Evolutionary conservation across 306 rosid genomes (phyloP), one percentile per base, ranked within the genome.

Genomic region (Rosa multiflora): DNA sequence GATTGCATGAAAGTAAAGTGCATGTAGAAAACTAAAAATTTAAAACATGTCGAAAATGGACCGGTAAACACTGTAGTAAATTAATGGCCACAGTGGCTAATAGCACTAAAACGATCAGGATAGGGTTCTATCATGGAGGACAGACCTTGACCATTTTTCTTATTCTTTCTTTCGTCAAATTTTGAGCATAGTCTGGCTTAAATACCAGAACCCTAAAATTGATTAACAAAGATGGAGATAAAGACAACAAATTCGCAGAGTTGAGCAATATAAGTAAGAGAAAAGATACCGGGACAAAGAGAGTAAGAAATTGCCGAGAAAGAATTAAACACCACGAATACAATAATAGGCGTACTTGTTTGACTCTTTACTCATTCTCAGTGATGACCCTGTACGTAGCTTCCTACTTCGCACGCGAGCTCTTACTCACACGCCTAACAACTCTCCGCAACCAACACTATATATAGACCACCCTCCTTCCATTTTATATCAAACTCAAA

Each of bases 291-390:
- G 43, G 67, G 67, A 61, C 37, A 61, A 29, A 62, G 68, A 63
- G 69, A 32, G 69, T 14, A 29, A 64, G 69, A 35, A 13, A 64
- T 1, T 14, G 69, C 69, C 0, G 39, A 35, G 69, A 64, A 62
- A 14, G 55, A 15, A 32, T 32, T 32, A 32, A 51, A 63, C 43
- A 13, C 4, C 44, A 6, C 44, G 35, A 64, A 35, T 64, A 63
- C 44, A 44, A 61, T 6, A 20, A 44, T 62, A 29, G 78, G 78
- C 44, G 78, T 44, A 26, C 47, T 75, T 8, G 46, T 61, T 75
- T 75, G 78, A 75, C 78, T 61, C 35, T 67, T 39, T 39, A 67
- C 71, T 39, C 12, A 39, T 67, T 67, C 26, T 37, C 68, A 63
- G 9, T 15, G 43, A 66, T 37, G 46, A 35, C 8, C 46, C 1